phyloP scores from a whole-genome alignment of 2,329 filamentous ascomycete species.

The Exophiala sp. region DNA sequence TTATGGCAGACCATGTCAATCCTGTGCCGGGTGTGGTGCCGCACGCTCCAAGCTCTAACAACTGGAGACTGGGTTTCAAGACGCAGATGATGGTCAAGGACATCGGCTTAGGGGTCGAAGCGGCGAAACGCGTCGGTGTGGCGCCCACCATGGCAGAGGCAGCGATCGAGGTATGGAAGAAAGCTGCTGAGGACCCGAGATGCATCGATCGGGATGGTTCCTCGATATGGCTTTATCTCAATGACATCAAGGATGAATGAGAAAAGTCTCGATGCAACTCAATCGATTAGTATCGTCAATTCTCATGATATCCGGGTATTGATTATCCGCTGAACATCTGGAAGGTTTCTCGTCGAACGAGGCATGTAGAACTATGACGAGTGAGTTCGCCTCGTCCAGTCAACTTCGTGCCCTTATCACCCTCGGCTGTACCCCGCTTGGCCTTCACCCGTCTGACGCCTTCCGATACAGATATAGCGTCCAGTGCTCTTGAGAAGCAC shows the following conservation, averaged over 20 bases:
- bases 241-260: constrained; percentile 1
- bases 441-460: too few species aligned
- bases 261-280: neutral
- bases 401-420: too few species aligned
- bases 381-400: too few species aligned
- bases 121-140: constrained; percentile 7
- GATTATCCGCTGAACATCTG: too few species aligned
- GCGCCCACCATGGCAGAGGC: constrained; percentile 4
- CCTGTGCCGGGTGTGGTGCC: constrained; percentile 2
- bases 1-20: constrained; percentile 13
- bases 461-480: too few species aligned
- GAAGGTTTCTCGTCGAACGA: too few species aligned
- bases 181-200: constrained; percentile 7
- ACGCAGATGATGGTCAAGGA: constrained; percentile 17
- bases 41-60: constrained; percentile 2
- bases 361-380: too few species aligned
- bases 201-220: constrained; percentile 10
- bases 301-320: too few species aligned
- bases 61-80: constrained; percentile 11
- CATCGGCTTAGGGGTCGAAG: constrained; percentile 11
- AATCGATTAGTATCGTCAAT: too few species aligned
- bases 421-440: too few species aligned
- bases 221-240: constrained; percentile 7
- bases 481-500: too few species aligned
- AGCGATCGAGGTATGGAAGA: constrained; percentile 10